These are phyloP conservation scores for Baorangia bicolor DNA, from an alignment of 768 basidiomycete species.

Conservation along the genomic window DNA sequence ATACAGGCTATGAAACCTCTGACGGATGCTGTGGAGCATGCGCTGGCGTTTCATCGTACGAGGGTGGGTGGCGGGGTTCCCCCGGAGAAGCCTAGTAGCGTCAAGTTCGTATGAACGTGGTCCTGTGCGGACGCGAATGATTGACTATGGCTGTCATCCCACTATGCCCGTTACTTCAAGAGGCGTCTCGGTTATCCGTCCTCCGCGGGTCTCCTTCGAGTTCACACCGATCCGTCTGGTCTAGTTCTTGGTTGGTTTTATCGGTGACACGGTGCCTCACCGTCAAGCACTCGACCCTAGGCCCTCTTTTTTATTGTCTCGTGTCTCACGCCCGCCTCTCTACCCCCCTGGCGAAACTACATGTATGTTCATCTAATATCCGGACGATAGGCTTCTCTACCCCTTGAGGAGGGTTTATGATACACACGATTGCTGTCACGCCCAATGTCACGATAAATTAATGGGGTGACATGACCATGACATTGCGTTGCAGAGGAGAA, in stretches of 20 bases:
- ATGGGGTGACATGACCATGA: neutral
- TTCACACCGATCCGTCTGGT: neutral
- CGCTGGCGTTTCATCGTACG: conserved; percentile 57
- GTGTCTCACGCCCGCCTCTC: neutral
- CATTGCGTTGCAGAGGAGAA: neutral
- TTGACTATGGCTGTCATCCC: neutral
- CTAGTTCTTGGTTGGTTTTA: neutral
- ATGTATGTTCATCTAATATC: conserved; percentile 5
- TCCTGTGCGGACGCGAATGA: neutral
- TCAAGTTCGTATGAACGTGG: conserved; percentile 12
- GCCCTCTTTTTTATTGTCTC: neutral
- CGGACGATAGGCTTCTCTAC: neutral
- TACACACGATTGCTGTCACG: neutral
- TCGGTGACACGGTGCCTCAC: neutral
- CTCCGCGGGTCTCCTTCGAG: neutral
- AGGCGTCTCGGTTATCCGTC: neutral
- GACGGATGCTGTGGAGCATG: conserved; percentile 70
- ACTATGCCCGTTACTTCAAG: neutral
- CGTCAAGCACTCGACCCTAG: neutral
- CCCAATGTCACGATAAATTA: neutral
- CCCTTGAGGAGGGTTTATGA: neutral
- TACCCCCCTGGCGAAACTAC: neutral
- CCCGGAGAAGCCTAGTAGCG: conserved; percentile 1
- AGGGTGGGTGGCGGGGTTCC: conserved; percentile 23
- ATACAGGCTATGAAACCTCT: conserved; percentile 75